phyloP scores from a whole-genome alignment of 2,329 filamentous ascomycete species.

The Colletotrichum sp. region DNA sequence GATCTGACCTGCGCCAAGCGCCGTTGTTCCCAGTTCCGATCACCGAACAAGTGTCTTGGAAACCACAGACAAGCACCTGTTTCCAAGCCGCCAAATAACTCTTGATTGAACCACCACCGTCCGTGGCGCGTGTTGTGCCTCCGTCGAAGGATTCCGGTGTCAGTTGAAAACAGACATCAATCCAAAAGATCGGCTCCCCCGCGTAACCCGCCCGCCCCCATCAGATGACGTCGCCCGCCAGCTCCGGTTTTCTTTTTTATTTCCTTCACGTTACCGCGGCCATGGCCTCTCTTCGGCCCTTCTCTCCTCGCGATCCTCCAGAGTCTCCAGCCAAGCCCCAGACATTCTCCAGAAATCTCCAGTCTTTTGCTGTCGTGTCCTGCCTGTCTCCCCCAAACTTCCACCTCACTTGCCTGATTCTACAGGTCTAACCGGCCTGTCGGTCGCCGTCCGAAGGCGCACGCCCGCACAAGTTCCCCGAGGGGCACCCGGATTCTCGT shows the following conservation, averaged over 20 bases:
- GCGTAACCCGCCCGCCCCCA: neutral
- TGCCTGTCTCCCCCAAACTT: neutral
- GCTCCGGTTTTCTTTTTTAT: neutral
- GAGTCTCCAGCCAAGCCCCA: slow-evolving; percentile 13
- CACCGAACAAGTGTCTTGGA: neutral
- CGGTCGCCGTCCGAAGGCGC: slow-evolving; percentile 14
- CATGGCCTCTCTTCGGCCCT: slow-evolving; percentile 15
- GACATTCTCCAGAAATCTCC: slow-evolving; percentile 19
- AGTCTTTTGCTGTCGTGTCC: neutral
- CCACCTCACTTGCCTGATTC: neutral
- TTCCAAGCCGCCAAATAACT: neutral
- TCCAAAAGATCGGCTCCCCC: neutral
- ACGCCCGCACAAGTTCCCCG: slow-evolving; percentile 1
- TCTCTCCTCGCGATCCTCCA: slow-evolving; percentile 7
- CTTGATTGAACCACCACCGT: slow-evolving; percentile 5
- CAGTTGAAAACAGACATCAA: neutral
- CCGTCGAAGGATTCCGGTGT: neutral
- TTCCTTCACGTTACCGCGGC: neutral
- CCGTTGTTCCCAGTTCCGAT: neutral
- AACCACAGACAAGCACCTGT: slow-evolving; percentile 2
- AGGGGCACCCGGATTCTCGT: slow-evolving; percentile 7
- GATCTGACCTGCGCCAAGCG: slow-evolving; percentile 6
- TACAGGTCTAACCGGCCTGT: slow-evolving; percentile 13
- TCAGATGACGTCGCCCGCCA: slow-evolving; percentile 8
- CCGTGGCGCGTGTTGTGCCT: neutral